These are phyloP conservation scores for Clarireedia sp. DNA, from an alignment of 2,329 filamentous ascomycete species.

Conservation along the genomic window DNA sequence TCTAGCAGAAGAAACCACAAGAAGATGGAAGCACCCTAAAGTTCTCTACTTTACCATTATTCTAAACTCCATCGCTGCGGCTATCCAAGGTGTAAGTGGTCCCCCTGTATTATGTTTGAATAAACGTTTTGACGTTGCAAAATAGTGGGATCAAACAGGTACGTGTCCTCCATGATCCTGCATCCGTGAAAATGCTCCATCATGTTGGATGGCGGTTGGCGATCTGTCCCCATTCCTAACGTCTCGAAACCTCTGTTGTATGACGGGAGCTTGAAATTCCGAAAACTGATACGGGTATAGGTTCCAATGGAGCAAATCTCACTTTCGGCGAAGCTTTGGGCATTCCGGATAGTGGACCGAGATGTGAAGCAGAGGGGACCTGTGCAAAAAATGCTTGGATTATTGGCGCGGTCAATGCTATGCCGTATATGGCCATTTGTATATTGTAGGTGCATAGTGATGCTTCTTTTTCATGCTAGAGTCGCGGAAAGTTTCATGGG, in stretches of 20 bases:
- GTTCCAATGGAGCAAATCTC: slow-evolving; percentile 42
- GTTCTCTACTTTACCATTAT: slow-evolving; percentile 60
- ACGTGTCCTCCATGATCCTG: background rate
- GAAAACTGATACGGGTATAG: slow-evolving; percentile 12
- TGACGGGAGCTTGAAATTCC: background rate
- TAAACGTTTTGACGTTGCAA: background rate
- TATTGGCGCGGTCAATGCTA: slow-evolving; percentile 49
- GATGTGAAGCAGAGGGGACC: slow-evolving; percentile 17
- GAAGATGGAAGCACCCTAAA: slow-evolving; percentile 60
- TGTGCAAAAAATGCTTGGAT: slow-evolving; percentile 44
- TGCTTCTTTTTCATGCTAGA: background rate
- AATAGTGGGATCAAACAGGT: slow-evolving; percentile 12
- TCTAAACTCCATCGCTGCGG: slow-evolving; percentile 60
- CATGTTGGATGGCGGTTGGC: background rate
- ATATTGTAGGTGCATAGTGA: slow-evolving; percentile 34
- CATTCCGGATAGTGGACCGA: slow-evolving; percentile 25
- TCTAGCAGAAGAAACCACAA: slow-evolving; percentile 55
- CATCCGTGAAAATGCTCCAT: background rate
- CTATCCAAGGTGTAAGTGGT: slow-evolving; percentile 46
- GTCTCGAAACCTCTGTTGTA: background rate
- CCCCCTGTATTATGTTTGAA: background rate
- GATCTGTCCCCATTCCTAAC: background rate
- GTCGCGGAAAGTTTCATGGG: too few relatives aligned
- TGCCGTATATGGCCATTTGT: slow-evolving; percentile 36
- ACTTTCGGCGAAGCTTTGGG: slow-evolving; percentile 38